Conservation (phyloP, 2,329 filamentous ascomycete species). For the Xylariaceae sp. region DNA sequence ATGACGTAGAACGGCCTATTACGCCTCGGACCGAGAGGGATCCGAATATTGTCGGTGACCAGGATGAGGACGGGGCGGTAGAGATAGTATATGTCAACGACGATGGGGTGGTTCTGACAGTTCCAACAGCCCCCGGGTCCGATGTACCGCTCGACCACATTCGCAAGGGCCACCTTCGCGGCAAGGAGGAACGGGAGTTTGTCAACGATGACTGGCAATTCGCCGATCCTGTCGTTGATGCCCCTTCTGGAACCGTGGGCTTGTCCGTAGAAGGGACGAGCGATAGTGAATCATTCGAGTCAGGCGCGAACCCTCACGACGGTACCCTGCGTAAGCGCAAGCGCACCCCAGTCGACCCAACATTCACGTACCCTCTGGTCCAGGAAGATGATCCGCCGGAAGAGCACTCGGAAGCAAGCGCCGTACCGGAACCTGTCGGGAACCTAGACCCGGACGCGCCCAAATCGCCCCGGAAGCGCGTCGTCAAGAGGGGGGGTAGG, state of each 20-base stretch:
- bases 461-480: constrained; percentile 3
- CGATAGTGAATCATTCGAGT: neutral
- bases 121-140: too few relatives aligned
- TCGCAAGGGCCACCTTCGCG: too few relatives aligned
- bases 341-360: constrained; percentile 12
- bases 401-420: constrained; percentile 31
- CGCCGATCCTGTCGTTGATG: too few relatives aligned
- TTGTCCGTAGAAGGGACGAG: neutral
- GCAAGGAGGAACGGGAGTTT: too few relatives aligned
- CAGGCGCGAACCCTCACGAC: neutral
- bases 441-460: constrained; percentile 18
- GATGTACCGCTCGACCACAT: too few relatives aligned
- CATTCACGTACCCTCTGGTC: neutral
- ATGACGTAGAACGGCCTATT: neutral
- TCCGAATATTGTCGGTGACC: too few relatives aligned
- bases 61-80: too few relatives aligned
- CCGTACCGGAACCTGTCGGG: constrained; percentile 24
- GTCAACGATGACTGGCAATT: too few relatives aligned
- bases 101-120: too few relatives aligned
- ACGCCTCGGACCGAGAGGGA: neutral
- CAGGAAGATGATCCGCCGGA: constrained; percentile 18
- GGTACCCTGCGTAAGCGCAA: constrained; percentile 11
- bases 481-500: neutral
- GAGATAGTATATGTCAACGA: too few relatives aligned
- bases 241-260: too few relatives aligned